These are phyloP conservation scores for Penicillium pancosmium DNA, from an alignment of 495 filamentous ascomycete genomes.

Conservation along the genomic window DNA sequence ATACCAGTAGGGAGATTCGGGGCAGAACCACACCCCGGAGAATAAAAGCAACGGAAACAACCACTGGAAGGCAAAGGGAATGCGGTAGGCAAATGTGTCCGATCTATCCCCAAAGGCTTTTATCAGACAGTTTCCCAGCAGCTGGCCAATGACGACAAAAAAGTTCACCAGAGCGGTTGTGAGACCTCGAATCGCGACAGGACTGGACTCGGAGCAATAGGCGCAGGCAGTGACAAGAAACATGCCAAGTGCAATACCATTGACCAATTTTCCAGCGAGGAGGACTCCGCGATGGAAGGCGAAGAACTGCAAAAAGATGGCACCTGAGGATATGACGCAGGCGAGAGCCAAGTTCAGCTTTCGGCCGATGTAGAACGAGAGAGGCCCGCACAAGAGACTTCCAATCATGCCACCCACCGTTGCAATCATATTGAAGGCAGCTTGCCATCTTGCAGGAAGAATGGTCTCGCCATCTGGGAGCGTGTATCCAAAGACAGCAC, in stretches of 20 bases:
- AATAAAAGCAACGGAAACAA: slow-evolving; percentile 52
- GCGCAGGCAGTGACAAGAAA: slow-evolving; percentile 38
- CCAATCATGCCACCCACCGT: slow-evolving; percentile 37
- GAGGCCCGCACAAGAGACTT: slow-evolving; percentile 33
- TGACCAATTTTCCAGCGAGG: slow-evolving; percentile 35
- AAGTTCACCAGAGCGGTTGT: slow-evolving; percentile 41
- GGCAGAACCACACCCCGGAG: slow-evolving; percentile 27
- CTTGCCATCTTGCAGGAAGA: slow-evolving; percentile 36
- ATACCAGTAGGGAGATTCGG: slow-evolving; percentile 43
- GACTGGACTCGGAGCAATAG: slow-evolving; percentile 38
- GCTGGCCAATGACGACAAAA: slow-evolving; percentile 38
- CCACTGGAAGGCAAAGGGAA: slow-evolving; percentile 64
- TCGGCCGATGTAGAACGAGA: slow-evolving; percentile 33
- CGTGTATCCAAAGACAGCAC: slow-evolving; percentile 36
- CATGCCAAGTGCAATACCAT: slow-evolving; percentile 36
- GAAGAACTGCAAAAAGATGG: slow-evolving; percentile 35
- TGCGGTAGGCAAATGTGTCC: slow-evolving; percentile 41
- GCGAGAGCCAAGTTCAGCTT: slow-evolving; percentile 21
- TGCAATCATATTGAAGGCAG: slow-evolving; percentile 35
- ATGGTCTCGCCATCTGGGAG: slow-evolving; percentile 32
- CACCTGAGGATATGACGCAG: slow-evolving; percentile 27
- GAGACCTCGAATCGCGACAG: slow-evolving; percentile 41
- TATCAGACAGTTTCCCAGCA: slow-evolving; percentile 39
- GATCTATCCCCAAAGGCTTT: slow-evolving; percentile 34
- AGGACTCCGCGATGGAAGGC: slow-evolving; percentile 27